phyloP scores from a whole-genome alignment of 176 grass and related monocot genomes.

The Dendrocalamus sinicus region DNA sequence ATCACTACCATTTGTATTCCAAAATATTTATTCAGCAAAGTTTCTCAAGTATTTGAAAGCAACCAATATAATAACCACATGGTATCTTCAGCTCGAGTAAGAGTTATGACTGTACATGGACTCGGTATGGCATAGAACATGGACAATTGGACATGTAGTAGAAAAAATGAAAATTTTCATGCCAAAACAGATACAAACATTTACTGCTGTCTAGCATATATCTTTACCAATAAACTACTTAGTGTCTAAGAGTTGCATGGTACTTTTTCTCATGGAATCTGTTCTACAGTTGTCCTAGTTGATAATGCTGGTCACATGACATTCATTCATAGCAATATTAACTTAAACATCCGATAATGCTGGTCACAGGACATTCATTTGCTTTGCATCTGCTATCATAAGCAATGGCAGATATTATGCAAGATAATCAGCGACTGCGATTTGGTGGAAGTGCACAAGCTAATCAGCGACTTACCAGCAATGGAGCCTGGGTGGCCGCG shows the following conservation, averaged over 20 bases:
- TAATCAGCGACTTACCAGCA: too few relatives aligned
- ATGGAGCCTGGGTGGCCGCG: too few relatives aligned
- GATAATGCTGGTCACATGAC: too few relatives aligned
- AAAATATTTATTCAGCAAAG: not conserved
- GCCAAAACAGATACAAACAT: not conserved
- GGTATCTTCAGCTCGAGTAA: not conserved
- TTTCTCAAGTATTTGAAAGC: not conserved
- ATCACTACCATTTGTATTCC: not conserved
- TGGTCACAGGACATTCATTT: too few relatives aligned
- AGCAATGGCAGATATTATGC: too few relatives aligned
- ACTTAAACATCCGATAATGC: too few relatives aligned
- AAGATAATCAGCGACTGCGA: too few relatives aligned
- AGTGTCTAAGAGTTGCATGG: not conserved
- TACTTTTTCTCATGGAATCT: not conserved
- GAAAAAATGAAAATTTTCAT: not conserved
- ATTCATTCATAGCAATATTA: too few relatives aligned
- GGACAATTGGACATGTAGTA: not conserved
- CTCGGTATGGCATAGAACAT: not conserved
- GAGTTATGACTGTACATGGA: not conserved
- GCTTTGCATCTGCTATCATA: too few relatives aligned
- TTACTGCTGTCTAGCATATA: not conserved
- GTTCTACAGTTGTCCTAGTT: not conserved
- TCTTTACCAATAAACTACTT: not conserved
- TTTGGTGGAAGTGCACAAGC: too few relatives aligned
- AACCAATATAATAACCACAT: not conserved